Evolutionary conservation across 2,329 filamentous ascomycete genomes (phyloP), one percentile per base, ranked within the genome.

Genomic region (Hypoxylon sp.): DNA sequence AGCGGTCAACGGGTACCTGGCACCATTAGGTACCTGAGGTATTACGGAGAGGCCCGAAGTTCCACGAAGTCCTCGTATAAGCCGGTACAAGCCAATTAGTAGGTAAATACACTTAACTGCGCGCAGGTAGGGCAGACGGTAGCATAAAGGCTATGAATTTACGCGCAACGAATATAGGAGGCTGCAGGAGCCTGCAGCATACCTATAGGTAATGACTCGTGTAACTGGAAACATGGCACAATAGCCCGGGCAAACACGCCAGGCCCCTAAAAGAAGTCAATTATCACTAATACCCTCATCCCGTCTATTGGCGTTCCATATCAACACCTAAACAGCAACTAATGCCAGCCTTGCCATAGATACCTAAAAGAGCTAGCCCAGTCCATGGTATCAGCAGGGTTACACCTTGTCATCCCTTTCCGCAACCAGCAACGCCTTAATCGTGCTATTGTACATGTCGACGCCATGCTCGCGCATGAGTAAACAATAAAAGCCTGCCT

Each of bases 351-450:
- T 49, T 41, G 4, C 30, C 49, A 10, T 36, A 38, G 11, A 3
- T 34, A 25, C 38, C 38, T 34, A 32, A 56, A 34, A 17, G 30
- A 34, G 36, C 38, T 19, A 21, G 53, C 49, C 45, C 13, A 36
- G 43, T 41, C 32, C 25, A 13, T 49, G 50, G 25, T 60, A 65
- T 56, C 50, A 56, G n/a, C 56, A 50, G 30, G 25, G 56, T 28
- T 46, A 46, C 45, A n/a, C 56, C 56, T 32, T 41, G 4, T 19
- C 30, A 36, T 45, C 45, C 50, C 30, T 56, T 25, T 45, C 34
- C 14, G 28, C 30, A 45, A 51, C 50, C 56, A 25, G 6, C 17
- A 60, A 65, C 62, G 56, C 62, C 62, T 60, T 17, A 48, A 43
- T 43, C 50, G 38, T 28, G 48, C 14, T 65, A 32, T n/a, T 45